Base-by-base conservation (phyloP, 768 basidiomycete genomes). In the Coprinellus aureogranulatus region DNA sequence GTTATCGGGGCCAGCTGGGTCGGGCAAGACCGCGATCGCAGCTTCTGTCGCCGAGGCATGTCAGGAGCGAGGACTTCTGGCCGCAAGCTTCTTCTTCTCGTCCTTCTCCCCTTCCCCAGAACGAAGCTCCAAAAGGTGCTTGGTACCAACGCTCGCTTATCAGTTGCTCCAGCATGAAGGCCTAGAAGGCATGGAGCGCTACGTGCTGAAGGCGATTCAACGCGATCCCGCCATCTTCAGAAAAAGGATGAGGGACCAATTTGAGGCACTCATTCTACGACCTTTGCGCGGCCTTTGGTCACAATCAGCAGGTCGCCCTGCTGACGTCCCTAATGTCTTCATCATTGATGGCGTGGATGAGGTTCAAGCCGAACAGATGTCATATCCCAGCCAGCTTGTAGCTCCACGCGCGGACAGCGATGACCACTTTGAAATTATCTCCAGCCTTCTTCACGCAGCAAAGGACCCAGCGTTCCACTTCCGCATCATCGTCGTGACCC, bases 311-410 rank as follows among this genome's bases (percentile, higher is more conserved):
- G 48, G n/a, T n/a, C n/a, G n/a, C 48, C 4, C 12, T 12, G 16
- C 18, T 34, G 34, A 40, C 41, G 10, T 44, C 22, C 55, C 47
- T 2, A 49, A n/a, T 12, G 47, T 39, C 20, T 18, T 57, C 22
- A 40, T 62, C 6, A 59, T 59, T 40, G 61, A 62, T 47, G 61
- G 58, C 4, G 23, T 62, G n/a, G 61, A 62, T 25, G 61, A 44
- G 56, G 28, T 62, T 8, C 41, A 44, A 6, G 20, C 14, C 6
- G 41, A n/a, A 55, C 27, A 2, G 27, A 4, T 48, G 45, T 6
- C 16, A 37, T 6, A 34, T 34, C 34, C 34, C 14, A 34, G 34
- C 34, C 34, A 44, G 18, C 9, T 8, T 8, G 20, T 8, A 16
- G 9, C 41, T n/a, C 4, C 5, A 44, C 41, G 34, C 20, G 41